Evolutionary conservation across 1,284 basidiomycete genomes (phyloP).

Genomic region (Melampsora americana): DNA sequence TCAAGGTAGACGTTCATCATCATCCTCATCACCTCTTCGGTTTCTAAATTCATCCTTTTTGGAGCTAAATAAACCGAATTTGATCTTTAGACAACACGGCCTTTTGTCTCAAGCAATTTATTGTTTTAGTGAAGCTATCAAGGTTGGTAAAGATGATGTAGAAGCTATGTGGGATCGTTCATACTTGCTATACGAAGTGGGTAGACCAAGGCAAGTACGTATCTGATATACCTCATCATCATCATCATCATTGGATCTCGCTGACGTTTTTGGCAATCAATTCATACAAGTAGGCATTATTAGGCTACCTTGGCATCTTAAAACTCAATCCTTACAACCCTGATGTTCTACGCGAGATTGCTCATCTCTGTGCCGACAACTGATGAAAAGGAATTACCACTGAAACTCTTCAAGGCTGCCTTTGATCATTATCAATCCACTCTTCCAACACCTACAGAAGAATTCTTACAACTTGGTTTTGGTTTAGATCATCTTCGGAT

Average conservation of each 20-base stretch:
- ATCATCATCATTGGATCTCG: no score
- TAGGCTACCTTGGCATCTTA: slow-evolving; percentile 29
- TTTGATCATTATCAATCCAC: slow-evolving; percentile 56
- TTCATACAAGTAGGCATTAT: no score
- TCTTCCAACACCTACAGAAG: slow-evolving; percentile 12
- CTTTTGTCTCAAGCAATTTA: slow-evolving; percentile 82
- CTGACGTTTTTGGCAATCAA: no score
- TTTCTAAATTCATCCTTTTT: not conserved
- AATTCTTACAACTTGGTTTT: slow-evolving; percentile 29
- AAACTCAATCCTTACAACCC: slow-evolving; percentile 63
- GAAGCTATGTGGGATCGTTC: slow-evolving; percentile 89
- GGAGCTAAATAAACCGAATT: not conserved
- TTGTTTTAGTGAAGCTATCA: slow-evolving; percentile 80
- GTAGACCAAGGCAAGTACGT: slow-evolving; percentile 65
- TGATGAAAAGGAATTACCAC: slow-evolving; percentile 65
- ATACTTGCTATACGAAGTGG: slow-evolving; percentile 71
- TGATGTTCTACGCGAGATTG: slow-evolving; percentile 72
- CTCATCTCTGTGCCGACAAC: slow-evolving; percentile 72
- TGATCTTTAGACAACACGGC: slow-evolving; percentile 62
- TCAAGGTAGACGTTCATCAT: slow-evolving; percentile 62
- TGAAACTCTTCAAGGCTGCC: slow-evolving; percentile 65
- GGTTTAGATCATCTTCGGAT: slow-evolving; percentile 32
- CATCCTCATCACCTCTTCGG: slow-evolving; percentile 13
- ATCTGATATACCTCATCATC: no score
- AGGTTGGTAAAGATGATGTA: slow-evolving; percentile 73